Evolutionary conservation across 352 stramenopile species (phyloP).

Genomic region (Phytophthora citrophthora): DNA sequence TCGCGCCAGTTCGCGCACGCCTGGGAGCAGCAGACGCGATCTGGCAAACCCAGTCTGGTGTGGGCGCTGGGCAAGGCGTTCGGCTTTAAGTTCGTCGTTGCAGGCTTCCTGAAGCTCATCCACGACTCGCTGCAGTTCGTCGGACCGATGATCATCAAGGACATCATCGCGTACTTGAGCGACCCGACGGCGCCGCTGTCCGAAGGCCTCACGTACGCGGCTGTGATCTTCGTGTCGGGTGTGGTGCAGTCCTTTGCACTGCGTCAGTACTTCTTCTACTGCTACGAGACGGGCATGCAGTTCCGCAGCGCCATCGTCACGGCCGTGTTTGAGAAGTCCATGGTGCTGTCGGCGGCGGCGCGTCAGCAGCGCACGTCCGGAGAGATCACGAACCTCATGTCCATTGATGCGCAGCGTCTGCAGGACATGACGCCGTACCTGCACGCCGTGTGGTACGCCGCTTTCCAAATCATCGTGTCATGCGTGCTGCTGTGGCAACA

Average conservation of each 20-base stretch:
- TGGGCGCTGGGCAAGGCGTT: constrained; percentile 59
- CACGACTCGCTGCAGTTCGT: constrained; percentile 89
- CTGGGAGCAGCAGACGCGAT: constrained; percentile 50
- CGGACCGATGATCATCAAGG: constrained; percentile 81
- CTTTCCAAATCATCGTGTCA: constrained; percentile 82
- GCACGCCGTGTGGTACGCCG: constrained; percentile 90
- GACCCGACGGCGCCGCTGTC: constrained; percentile 63
- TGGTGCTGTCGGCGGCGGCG: constrained; percentile 84
- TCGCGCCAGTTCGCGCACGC: constrained; percentile 47
- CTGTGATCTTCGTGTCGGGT: constrained; percentile 71
- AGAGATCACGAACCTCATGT: constrained; percentile 98
- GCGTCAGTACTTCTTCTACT: constrained; percentile 89
- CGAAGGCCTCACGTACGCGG: constrained; percentile 67
- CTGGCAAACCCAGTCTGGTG: constrained; percentile 54
- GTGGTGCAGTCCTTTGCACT: constrained; percentile 81
- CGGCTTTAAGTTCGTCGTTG: constrained; percentile 57
- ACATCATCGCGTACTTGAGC: constrained; percentile 83
- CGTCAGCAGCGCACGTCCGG: constrained; percentile 86
- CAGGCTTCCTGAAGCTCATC: constrained; percentile 78
- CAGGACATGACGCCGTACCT: constrained; percentile 96
- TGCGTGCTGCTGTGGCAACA: constrained; percentile 76
- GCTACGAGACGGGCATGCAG: constrained; percentile 81
- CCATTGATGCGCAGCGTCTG: constrained; percentile 95
- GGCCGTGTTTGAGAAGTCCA: constrained; percentile 80
- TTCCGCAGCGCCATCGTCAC: constrained; percentile 77